phyloP scores from a whole-genome alignment of 805 yeast species.

The Candida peoriensis region DNA sequence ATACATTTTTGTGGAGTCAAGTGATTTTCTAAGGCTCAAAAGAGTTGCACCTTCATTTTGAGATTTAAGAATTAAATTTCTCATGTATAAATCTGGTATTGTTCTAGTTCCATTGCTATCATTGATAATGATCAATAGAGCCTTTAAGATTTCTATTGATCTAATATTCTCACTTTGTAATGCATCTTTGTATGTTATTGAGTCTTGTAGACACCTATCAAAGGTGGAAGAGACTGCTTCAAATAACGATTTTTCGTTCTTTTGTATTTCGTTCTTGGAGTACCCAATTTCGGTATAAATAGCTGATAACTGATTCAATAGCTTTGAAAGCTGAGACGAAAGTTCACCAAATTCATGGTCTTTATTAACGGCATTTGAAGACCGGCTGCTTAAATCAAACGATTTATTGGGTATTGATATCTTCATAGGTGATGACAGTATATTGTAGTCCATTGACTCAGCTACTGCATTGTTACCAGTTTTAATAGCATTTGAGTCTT shows the following conservation, averaged over 20 bases:
- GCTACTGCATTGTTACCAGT: constrained; percentile 1
- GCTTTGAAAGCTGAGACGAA: constrained; percentile 12
- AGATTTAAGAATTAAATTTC: constrained; percentile 29
- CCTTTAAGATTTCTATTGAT: constrained; percentile 24
- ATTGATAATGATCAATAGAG: constrained; percentile 26
- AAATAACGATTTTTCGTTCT: constrained; percentile 46
- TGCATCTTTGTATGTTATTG: constrained; percentile 31
- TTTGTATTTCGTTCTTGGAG: constrained; percentile 41
- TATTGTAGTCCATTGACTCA: constrained; percentile 15
- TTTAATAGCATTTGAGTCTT: background rate
- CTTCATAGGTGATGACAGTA: constrained; percentile 24
- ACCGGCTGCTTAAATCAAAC: background rate
- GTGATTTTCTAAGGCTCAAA: constrained; percentile 28
- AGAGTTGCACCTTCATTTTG: constrained; percentile 26
- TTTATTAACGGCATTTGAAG: constrained; percentile 3
- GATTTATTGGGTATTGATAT: constrained; percentile 7
- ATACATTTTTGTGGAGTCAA: constrained; percentile 27
- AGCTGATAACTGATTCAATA: constrained; percentile 35
- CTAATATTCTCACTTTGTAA: constrained; percentile 25
- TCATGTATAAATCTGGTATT: constrained; percentile 35
- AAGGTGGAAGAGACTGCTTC: constrained; percentile 45
- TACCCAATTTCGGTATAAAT: constrained; percentile 53
- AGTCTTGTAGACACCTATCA: constrained; percentile 33
- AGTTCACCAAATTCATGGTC: constrained; percentile 13
- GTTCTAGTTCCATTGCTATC: constrained; percentile 35